Evolutionary conservation across 371 early-diverging fungal species (phyloP), one percentile per base, ranked within the genome.

Genomic region (Blyttiomyces sp.): DNA sequence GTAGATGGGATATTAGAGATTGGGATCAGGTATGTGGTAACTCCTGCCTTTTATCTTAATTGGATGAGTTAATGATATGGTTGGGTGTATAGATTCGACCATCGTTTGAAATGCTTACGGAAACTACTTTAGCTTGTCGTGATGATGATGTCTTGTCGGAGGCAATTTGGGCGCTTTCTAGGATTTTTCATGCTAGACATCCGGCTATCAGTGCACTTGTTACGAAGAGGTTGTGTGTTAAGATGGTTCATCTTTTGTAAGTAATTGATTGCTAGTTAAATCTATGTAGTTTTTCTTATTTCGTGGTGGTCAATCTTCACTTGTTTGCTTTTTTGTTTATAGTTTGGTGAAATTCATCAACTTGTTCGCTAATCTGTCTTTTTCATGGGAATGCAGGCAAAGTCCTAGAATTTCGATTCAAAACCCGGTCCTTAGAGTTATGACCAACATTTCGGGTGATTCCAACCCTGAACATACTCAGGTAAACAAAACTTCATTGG

Each of bases 161-260:
- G 46, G 56, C 60, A 21, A 63, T 66, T 49, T 69, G 69, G 69
- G 69, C 69, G 1, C 50, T 69, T n/a, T 69, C 69, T 5, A 27
- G 69, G 9, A 63, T 69, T 42, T 69, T 64, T 39, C 65, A 64
- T 54, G 50, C 55, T 6, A 28, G 49, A n/a, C 50, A 64, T 42
- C 19, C 26, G 3, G 54, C 43, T 43, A 61, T 62, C 32, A 19
- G 17, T 11, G 21, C 31, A 11, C 36, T 69, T 3, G 30, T 69
- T 6, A 49, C 39, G 13, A 16, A 17, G 2, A 19, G 19, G n/a
- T 13, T 69, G 16, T 60, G 69, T 26, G 19, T 33, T 6, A 43
- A 53, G 39, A 36, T 62, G 13, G 60, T 62, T 4, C n/a, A 62
- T 21, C 44, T 62, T 21, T 32, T 62, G 56, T 55, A 43, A 55